These are phyloP conservation scores for Pelargonium citronellum DNA, from an alignment of 441 rosid species.

Conservation along the genomic window DNA sequence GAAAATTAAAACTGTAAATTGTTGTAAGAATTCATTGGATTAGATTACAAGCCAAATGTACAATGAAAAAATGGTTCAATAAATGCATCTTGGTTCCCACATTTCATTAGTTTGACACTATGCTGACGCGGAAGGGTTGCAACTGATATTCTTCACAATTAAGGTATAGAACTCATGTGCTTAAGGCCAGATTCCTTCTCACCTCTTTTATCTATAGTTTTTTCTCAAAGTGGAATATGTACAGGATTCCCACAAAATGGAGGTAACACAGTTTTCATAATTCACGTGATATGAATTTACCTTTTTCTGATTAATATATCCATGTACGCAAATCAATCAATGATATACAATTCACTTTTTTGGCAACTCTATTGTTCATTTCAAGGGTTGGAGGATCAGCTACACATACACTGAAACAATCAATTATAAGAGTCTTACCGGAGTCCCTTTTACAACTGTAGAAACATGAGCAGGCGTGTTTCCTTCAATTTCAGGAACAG, in stretches of 20 bases:
- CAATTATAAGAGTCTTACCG: conserved; percentile 40
- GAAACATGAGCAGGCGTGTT: conserved; percentile 69
- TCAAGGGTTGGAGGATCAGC: not conserved
- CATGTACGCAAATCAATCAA: not conserved
- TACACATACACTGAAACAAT: not conserved
- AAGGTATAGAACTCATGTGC: not conserved
- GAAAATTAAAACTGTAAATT: not conserved
- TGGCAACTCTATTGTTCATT: not conserved
- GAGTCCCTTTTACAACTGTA: conserved; percentile 95
- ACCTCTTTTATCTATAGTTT: no score
- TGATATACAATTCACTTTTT: not conserved
- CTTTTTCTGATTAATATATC: no score
- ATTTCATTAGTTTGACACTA: not conserved
- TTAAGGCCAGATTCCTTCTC: not conserved
- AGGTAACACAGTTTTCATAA: no score
- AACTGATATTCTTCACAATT: not conserved
- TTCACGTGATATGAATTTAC: no score
- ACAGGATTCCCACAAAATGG: no score
- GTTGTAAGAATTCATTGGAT: not conserved
- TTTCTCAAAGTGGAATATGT: no score
- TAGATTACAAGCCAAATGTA: not conserved
- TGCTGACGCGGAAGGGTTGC: not conserved
- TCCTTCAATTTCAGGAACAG: conserved; percentile 78
- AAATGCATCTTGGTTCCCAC: not conserved
- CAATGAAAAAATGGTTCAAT: no score